Base-by-base conservation (phyloP, 1,284 basidiomycete species). In the Pseudozyma flocculosa region DNA sequence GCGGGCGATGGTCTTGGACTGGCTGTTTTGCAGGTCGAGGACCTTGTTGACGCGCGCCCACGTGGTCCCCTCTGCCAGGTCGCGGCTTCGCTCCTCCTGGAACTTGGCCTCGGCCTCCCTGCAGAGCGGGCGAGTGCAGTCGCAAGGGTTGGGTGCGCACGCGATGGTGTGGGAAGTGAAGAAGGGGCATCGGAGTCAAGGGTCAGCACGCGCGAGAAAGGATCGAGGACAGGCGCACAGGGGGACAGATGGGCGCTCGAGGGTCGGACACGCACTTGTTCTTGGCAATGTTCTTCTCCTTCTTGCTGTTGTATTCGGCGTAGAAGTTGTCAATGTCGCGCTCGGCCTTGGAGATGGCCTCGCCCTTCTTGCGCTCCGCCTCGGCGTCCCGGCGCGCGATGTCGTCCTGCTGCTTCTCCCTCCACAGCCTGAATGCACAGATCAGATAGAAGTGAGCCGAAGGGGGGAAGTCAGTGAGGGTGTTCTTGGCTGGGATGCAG, bases 191-290 rank as follows among this genome's bases (percentile, higher is more conserved):
- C 8, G 32, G 15, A 17, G 32, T 11, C 11, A 34, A 17, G 14
- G 15, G 32, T 3, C 7, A 34, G 4, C 7, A 11, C 7, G 3
- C 7, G 32, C 9, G 32, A 11, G 14, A 11, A 17, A 17, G 15
- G 9, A 13, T 9, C 15, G 15, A 11, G 15, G 14, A 34, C 7
- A 17, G 32, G 32, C 11, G 15, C 11, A 17, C 7, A 13, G 32
- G 7, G 29, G 7, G 29, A 29, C 29, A 29, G n/a, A n/a, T n/a
- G n/a, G n/a, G n/a, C n/a, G n/a, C n/a, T n/a, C n/a, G n/a, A n/a
- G n/a, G n/a, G n/a, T n/a, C n/a, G n/a, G n/a, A n/a, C n/a, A 83
- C 88, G 72, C 62, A 94, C 92, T 98, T 98, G 85, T 98, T 99
- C 79, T 92, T 87, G 45, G 88, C 83, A 72, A 99, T 97, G 73